Evolutionary conservation across 2,329 filamentous ascomycete species (phyloP), one percentile per base, ranked within the genome.

Genomic region (Cladophialophora chaetospira): DNA sequence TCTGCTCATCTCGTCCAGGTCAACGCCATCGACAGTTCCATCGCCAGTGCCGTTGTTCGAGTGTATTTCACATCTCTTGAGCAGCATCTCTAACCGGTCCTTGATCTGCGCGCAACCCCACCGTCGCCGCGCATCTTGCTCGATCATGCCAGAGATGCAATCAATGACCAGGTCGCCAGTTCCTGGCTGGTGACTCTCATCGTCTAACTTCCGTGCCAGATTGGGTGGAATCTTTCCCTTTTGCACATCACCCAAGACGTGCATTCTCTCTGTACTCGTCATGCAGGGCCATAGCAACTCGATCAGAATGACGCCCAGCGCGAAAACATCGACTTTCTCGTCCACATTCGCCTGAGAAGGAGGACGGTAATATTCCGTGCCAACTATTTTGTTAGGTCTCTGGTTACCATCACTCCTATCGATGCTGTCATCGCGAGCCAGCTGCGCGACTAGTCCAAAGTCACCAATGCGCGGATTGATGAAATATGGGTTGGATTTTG

Each of bases 401-500:
- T 33, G n/a, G 23, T 21, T 28, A n/a, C 28, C 45, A 4, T 23
- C 29, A 15, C 19, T 21, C 3, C 25, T 15, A 15, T 40, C 50
- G 43, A 38, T 17, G 28, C 43, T 28, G 13, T 33, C 44, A 13
- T 57, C 46, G 28, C 46, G 46, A n/a, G 60, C 67, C 72, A 35
- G 77, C 52, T 82, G 79, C 8, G 82, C 81, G 3, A 85, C 84
- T 3, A 88, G 77, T 2, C 86, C 86, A 65, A 88, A 88, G 65
- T 88, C 86, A 1, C 85, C 86, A 51, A 88, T 87, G 3, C 83
- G 79, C 9, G 86, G 82, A 35, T 78, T 80, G 28, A 83, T 71
- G 57, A 79, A 80, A 11, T 76, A 64, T 19, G 63, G 55, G 3
- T 66, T 63, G 2, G 60, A 60, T 4, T 58, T 56, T 2, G 65